These are phyloP conservation scores for Collybiopsis luxurians DNA, from an alignment of 768 basidiomycete species.

Conservation along the genomic window DNA sequence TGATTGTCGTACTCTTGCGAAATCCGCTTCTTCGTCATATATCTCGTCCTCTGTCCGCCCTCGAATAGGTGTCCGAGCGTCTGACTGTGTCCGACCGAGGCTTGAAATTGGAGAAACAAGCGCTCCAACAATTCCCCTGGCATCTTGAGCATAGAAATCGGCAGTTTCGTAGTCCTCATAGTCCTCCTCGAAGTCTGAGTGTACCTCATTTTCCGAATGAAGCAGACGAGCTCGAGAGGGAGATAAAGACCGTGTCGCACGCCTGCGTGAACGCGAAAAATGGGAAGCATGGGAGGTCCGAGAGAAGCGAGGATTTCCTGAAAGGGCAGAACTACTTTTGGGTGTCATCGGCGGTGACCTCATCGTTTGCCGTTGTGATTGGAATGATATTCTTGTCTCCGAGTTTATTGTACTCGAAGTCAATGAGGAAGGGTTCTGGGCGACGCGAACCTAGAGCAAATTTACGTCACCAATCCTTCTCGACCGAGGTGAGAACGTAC, in stretches of 20 bases:
- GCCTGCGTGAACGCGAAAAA: not conserved
- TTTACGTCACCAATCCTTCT: not conserved
- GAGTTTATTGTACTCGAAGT: not conserved
- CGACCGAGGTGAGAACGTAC: not conserved
- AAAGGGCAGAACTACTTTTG: not conserved
- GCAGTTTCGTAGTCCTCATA: not conserved
- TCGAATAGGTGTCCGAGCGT: not conserved
- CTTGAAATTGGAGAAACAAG: not conserved
- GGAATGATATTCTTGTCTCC: not conserved
- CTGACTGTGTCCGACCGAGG: not conserved
- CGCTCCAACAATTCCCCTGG: not conserved
- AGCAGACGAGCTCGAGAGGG: not conserved
- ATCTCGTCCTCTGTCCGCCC: not conserved
- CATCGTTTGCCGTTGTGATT: not conserved
- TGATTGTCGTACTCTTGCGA: not conserved
- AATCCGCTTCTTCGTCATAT: not conserved
- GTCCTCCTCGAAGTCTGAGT: not conserved
- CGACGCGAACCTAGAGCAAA: not conserved
- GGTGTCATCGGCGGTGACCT: not conserved
- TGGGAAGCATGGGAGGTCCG: not conserved
- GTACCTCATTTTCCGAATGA: not conserved
- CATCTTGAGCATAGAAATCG: conserved; percentile 4
- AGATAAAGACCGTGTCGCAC: not conserved
- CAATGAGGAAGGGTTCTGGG: not conserved
- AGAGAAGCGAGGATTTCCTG: not conserved